Evolutionary conservation across 169 alveolate genomes (phyloP).

Genomic region (Plasmodium adleri): DNA sequence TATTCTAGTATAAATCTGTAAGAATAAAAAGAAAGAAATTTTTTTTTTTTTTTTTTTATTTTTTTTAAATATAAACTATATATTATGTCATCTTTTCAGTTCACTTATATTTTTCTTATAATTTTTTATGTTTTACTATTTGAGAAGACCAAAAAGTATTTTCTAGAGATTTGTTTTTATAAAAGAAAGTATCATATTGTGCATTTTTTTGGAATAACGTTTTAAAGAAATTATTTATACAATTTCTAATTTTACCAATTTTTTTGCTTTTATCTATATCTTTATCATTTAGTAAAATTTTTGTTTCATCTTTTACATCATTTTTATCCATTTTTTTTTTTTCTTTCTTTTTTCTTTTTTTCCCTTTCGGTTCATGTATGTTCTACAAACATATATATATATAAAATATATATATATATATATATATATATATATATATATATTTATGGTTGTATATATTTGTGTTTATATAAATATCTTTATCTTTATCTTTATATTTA

Average conservation of each 20-base stretch:
- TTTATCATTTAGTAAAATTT: conserved; percentile 26
- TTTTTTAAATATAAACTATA: not conserved
- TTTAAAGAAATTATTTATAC: conserved; percentile 20
- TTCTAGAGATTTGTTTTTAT: conserved; percentile 17
- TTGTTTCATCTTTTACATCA: conserved; percentile 11
- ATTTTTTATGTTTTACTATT: conserved; percentile 7
- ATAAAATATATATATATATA: too few species aligned
- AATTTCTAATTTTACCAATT: not conserved
- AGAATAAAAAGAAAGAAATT: not conserved
- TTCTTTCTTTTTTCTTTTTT: conserved; percentile 2
- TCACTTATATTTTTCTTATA: not conserved
- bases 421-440: too few species aligned
- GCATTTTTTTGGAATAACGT: not conserved
- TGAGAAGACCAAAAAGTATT: conserved; percentile 54
- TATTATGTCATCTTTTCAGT: not conserved
- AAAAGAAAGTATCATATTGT: conserved; percentile 10
- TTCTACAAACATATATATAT: too few species aligned
- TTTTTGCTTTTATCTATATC: conserved; percentile 30
- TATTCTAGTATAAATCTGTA: conserved; percentile 43
- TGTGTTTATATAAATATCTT: too few species aligned
- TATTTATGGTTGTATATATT: too few species aligned
- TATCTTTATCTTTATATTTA: too few species aligned
- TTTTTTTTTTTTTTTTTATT: conserved; percentile 7
- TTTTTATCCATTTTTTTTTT: conserved; percentile 13
- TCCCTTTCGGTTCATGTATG: not conserved